Percentiles rank a stretch among this genome's conserved stretches.
Evolutionary conservation across 2,329 filamentous ascomycete genomes (phyloP).

Genomic region (Diaporthe humulicola): DNA sequence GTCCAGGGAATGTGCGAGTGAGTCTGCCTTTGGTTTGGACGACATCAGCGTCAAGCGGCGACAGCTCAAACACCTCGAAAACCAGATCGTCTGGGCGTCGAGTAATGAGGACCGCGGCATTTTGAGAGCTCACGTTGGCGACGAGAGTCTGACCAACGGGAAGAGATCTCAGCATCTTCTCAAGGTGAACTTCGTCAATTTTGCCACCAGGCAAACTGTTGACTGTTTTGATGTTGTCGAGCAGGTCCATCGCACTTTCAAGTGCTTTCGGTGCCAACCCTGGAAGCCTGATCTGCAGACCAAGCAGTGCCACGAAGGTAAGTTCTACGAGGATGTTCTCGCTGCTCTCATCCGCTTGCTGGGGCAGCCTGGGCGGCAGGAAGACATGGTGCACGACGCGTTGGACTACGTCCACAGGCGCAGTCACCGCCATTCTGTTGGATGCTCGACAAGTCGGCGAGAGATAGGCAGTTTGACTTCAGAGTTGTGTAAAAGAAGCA

Average conservation of each 20-base stretch:
- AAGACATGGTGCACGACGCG: slow-evolving; percentile 58
- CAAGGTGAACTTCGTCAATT: slow-evolving; percentile 2
- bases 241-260: not conserved
- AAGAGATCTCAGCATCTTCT: not conserved
- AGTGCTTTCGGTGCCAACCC: not conserved
- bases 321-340: slow-evolving; percentile 5
- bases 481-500: not conserved
- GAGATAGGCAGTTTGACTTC: not conserved
- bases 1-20: slow-evolving; percentile 20
- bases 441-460: not conserved
- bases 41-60: not conserved
- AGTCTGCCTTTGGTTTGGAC: slow-evolving; percentile 3
- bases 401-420: not conserved
- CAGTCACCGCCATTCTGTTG: not conserved
- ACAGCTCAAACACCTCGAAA: slow-evolving; percentile 30
- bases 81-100: not conserved
- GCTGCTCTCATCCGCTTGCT: slow-evolving; percentile 49
- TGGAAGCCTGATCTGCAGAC: not conserved
- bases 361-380: slow-evolving; percentile 61
- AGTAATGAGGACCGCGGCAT: slow-evolving; percentile 22
- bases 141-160: not conserved
- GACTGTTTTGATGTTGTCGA: not conserved
- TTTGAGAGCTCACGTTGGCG: slow-evolving; percentile 8
- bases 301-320: not conserved
- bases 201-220: not conserved